Percentiles rank a stretch among this genome's conserved stretches.
Evolutionary conservation across 495 filamentous ascomycete genomes (phyloP).

Genomic region (Aspergillus cavernicola): DNA sequence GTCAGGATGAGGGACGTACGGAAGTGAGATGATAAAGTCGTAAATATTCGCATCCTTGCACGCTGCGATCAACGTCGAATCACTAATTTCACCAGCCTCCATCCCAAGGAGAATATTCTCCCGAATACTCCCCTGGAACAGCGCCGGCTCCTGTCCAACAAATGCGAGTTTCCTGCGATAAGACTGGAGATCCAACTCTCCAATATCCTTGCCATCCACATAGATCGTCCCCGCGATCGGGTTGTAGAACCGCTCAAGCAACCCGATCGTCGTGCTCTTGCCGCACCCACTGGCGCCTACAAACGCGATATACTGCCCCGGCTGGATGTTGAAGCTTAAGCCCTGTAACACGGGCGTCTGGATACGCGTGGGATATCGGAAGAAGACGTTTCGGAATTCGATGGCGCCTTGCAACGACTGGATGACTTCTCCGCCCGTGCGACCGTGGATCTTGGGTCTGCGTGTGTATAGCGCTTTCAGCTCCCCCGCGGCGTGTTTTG

Average conservation of each 20-base stretch:
- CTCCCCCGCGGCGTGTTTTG: constrained; percentile 69
- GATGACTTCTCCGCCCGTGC: constrained; percentile 62
- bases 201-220: constrained; percentile 71
- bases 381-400: constrained; percentile 76
- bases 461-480: constrained; percentile 69
- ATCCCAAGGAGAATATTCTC: constrained; percentile 76
- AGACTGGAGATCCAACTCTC: constrained; percentile 64
- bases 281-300: constrained; percentile 80
- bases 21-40: constrained; percentile 75
- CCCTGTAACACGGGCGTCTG: constrained; percentile 72
- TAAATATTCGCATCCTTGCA: constrained; percentile 88
- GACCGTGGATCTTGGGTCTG: constrained; percentile 69
- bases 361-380: constrained; percentile 73
- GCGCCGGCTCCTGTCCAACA: constrained; percentile 79
- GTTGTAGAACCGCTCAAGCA: constrained; percentile 84
- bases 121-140: constrained; percentile 79
- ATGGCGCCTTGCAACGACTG: constrained; percentile 57
- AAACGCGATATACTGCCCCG: constrained; percentile 74
- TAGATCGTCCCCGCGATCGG: constrained; percentile 64
- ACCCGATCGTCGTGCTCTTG: constrained; percentile 73
- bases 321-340: constrained; percentile 63
- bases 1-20: constrained; percentile 31
- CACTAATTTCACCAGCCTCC: constrained; percentile 50
- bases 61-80: constrained; percentile 65
- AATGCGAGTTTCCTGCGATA: constrained; percentile 74